Evolutionary conservation across 2,329 filamentous ascomycete genomes (phyloP).

Genomic region (Aspergillus neotritici): DNA sequence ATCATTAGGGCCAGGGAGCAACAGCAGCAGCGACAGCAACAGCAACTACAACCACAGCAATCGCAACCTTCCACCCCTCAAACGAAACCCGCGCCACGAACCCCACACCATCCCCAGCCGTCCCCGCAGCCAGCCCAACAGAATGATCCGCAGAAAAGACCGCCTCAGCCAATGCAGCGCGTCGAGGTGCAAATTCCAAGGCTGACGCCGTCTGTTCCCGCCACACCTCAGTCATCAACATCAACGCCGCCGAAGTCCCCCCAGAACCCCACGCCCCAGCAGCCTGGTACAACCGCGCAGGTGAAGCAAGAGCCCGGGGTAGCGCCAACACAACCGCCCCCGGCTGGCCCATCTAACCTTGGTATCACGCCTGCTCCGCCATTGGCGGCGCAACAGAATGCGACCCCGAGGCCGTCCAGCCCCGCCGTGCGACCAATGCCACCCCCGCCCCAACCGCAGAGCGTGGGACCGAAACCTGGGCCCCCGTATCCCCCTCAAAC

Average conservation of each 20-base stretch:
- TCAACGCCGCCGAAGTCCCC: constrained; percentile 5
- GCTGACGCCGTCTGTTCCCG: constrained; percentile 1
- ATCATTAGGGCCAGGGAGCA: constrained; percentile 43
- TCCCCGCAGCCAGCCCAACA: constrained; percentile 7
- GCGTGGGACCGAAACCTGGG: constrained; percentile 20
- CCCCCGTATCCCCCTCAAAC: constrained; percentile 26
- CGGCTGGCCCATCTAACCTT: constrained; percentile 11
- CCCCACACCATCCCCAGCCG: constrained; percentile 14
- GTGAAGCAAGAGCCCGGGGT: constrained; percentile 27
- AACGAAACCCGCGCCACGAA: constrained; percentile 13
- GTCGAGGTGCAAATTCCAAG: constrained; percentile 20
- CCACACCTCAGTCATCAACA: constrained; percentile 4
- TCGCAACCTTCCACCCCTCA: constrained; percentile 13
- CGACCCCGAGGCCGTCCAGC: constrained; percentile 16
- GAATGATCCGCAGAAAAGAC: constrained; percentile 1
- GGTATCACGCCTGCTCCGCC: constrained; percentile 6
- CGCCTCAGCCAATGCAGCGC: constrained; percentile 9
- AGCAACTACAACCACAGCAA: constrained; percentile 26
- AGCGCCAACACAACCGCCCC: constrained; percentile 8
- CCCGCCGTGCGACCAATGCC: constrained; percentile 21
- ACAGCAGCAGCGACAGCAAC: constrained; percentile 32
- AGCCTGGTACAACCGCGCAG: constrained; percentile 11
- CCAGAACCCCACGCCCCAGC: constrained; percentile 16
- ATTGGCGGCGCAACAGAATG: constrained; percentile 8
- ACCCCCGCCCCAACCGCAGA: constrained; percentile 16